Conservation (phyloP, 257 asterid species). For the Solanum virginianum region DNA sequence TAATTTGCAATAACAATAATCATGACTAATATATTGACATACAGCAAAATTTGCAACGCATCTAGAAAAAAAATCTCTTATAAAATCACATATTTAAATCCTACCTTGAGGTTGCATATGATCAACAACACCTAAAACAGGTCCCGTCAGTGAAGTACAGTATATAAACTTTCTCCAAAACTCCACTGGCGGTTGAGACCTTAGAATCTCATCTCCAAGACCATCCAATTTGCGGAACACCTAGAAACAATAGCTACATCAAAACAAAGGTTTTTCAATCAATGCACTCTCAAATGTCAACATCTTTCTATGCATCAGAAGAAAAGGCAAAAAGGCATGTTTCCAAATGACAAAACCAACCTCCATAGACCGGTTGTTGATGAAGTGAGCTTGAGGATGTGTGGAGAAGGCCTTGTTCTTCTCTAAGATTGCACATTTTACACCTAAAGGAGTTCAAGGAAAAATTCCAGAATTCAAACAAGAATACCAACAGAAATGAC, state of each 20-base stretch:
- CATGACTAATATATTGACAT: not conserved
- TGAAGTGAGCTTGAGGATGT: conserved; percentile 97
- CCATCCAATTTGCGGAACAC: conserved; percentile 75
- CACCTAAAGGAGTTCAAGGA: conserved; percentile 25
- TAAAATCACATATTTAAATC: not conserved
- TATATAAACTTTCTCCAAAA: conserved; percentile 91
- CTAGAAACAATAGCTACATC: conserved; percentile 36
- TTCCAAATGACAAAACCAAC: conserved; percentile 18
- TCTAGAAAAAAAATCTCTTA: not conserved
- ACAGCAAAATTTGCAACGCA: not conserved
- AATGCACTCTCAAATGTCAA: not conserved
- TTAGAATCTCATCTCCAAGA: conserved; percentile 67
- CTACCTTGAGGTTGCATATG: conserved; percentile 91
- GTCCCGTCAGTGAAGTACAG: conserved; percentile 82
- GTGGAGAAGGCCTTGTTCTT: conserved; percentile 47
- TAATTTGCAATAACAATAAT: not conserved
- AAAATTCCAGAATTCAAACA: not conserved
- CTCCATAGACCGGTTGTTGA: conserved; percentile 93
- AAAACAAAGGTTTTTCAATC: conserved; percentile 13
- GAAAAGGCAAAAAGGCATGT: not conserved
- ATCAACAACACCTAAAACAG: conserved; percentile 72
- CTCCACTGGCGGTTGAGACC: conserved; percentile 80
- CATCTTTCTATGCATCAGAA: not conserved
- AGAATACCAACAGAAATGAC: not conserved
- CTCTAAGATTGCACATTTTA: conserved; percentile 79